phyloP scores from a whole-genome alignment of 805 yeast species.

The Torulaspora microellipsoides region DNA sequence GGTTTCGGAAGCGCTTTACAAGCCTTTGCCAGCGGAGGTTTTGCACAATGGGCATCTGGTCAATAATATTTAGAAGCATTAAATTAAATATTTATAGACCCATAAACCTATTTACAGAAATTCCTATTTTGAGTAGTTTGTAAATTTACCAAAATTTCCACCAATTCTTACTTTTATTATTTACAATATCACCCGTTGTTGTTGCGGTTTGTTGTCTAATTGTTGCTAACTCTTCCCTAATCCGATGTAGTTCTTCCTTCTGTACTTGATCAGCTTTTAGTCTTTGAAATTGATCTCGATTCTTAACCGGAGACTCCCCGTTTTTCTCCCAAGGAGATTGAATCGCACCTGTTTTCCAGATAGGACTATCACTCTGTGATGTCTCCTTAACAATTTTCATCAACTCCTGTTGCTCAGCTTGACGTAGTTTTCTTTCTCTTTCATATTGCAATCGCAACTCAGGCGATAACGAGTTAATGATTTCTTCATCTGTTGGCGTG shows the following conservation, averaged over 20 bases:
- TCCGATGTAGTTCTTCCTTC: constrained; percentile 31
- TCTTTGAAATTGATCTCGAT: constrained; percentile 42
- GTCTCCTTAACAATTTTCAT: constrained; percentile 64
- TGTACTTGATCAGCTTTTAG: constrained; percentile 34
- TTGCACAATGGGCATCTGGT: constrained; percentile 35
- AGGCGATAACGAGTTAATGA: constrained; percentile 71
- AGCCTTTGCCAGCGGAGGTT: constrained; percentile 33
- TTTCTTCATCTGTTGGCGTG: constrained; percentile 80
- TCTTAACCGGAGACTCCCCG: constrained; percentile 32
- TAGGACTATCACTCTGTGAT: constrained; percentile 65
- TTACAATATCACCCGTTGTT: constrained; percentile 34
- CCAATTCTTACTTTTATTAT: constrained; percentile 33
- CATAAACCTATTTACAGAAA: no score
- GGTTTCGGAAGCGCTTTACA: constrained; percentile 31
- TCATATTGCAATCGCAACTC: constrained; percentile 76
- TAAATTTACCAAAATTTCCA: constrained; percentile 27
- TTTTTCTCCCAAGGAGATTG: constrained; percentile 58
- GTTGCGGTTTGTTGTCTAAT: constrained; percentile 39
- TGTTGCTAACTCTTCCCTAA: constrained; percentile 37
- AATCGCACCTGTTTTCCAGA: constrained; percentile 76
- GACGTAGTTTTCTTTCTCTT: constrained; percentile 54
- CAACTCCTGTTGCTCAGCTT: constrained; percentile 62
- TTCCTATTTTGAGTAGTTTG: neutral
- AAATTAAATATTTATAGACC: neutral
- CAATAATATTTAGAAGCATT: constrained; percentile 16